Percentiles rank a stretch among this genome's conserved stretches.
Evolutionary conservation across 768 basidiomycete species (phyloP).

Genomic region (Termitomyces heimii): DNA sequence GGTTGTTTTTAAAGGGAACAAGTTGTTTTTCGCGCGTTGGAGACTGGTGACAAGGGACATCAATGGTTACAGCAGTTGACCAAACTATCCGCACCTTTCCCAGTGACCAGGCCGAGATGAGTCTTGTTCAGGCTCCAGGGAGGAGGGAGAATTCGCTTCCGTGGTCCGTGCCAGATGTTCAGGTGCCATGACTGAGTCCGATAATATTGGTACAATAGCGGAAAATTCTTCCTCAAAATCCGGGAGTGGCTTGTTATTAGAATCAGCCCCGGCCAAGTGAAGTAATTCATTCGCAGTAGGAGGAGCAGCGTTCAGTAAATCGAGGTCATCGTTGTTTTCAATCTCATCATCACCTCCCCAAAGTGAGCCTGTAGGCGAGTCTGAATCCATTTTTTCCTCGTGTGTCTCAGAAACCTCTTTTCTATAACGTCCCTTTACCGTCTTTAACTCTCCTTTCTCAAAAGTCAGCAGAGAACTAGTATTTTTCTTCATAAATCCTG

Average conservation of each 20-base stretch:
- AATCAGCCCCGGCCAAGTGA: slow-evolving; percentile 41
- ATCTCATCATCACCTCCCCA: slow-evolving; percentile 13
- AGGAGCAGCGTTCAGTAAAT: slow-evolving; percentile 7
- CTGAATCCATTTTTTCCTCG: not conserved
- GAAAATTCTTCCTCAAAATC: slow-evolving; percentile 47
- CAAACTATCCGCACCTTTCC: slow-evolving; percentile 18
- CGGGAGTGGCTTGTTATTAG: slow-evolving; percentile 33
- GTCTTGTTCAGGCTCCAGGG: slow-evolving; percentile 3
- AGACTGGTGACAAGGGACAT: slow-evolving; percentile 24
- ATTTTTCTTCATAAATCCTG: slow-evolving; percentile 31
- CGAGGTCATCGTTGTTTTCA: slow-evolving; percentile 6
- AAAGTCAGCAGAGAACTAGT: slow-evolving; percentile 50
- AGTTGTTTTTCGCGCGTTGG: slow-evolving; percentile 34
- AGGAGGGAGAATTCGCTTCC: not conserved
- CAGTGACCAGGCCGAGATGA: slow-evolving; percentile 11
- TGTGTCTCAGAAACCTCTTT: not conserved
- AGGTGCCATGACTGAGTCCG: not conserved
- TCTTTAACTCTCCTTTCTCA: slow-evolving; percentile 45
- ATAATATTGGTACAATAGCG: not conserved
- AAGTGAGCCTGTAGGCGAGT: slow-evolving; percentile 1
- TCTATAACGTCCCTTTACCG: slow-evolving; percentile 39
- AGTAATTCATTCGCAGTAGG: slow-evolving; percentile 43
- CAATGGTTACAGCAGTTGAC: not conserved
- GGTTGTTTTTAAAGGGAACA: slow-evolving; percentile 36
- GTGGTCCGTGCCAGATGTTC: not conserved